Base-by-base conservation (phyloP, 2,329 filamentous ascomycete species). In the Colletotrichum paranaense region DNA sequence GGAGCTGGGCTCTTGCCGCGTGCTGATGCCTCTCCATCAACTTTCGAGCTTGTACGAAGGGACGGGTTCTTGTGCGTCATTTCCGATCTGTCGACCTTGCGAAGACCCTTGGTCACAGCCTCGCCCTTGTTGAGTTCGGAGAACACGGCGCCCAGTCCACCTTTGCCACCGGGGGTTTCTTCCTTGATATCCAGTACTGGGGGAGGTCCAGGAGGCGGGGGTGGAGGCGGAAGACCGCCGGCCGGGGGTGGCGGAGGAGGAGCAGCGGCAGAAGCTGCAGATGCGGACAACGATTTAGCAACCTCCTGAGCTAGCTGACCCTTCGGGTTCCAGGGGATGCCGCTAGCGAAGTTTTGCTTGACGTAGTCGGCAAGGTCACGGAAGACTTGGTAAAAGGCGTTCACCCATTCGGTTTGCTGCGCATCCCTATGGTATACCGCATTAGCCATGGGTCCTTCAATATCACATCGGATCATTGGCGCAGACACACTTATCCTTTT, bases 41-140 rank as follows among this genome's bases (percentile, higher is more conserved):
- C 94, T 2, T 90, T 89, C 14, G 94, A 93, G 74, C 87, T 87
- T 28, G 94, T 90, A 75, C 97, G 92, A 71, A 99, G 87, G 11
- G 92, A 91, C 16, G 97, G 97, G 84, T 99, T 99, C 87, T 98
- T 98, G 85, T 99, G 97, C 73, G 97, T 99, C 96, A 98, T 98
- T 83, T 98, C 89, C 67, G 94, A 97, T 80, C 92, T 93, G 85
- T 98, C 96, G 62, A 99, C 97, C 87, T 98, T 99, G 77, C 94
- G 93, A 46, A 99, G 88, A 38, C 94, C 92, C 76, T 94, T 92
- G 4, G 97, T 99, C 73, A 99, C 94, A n/a, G 90, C 88, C 73
- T 94, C 91, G 70, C 97, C 97, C 81, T 93, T 92, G 84, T 98
- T 98, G 66, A 99, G 86, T 76, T 98, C 93, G 53, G 92, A 93